Base-by-base conservation (phyloP, 2,329 filamentous ascomycete species). In the Penicillium sp. region DNA sequence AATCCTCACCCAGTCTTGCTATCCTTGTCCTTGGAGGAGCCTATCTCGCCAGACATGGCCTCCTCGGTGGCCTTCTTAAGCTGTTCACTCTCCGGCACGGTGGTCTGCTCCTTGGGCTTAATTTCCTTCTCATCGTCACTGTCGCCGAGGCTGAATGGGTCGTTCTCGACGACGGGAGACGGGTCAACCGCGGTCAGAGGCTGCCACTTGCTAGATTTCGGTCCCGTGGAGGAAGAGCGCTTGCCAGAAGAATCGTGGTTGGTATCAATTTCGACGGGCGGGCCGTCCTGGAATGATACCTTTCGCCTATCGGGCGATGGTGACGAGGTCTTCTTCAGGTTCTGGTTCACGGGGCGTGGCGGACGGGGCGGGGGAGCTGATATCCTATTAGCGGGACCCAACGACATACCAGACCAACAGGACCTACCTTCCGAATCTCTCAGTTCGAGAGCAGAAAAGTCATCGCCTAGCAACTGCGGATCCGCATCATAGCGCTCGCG, bases 61-160 rank as follows among this genome's bases (percentile, higher is more conserved):
- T 76, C 75, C 6, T 68, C 66, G 4, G 85, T 82, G 1, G 81
- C 83, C 67, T 84, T 80, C 75, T 84, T 86, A 62, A 84, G 68
- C 62, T 78, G 79, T 63, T 83, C 85, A 25, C 78, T 74, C 63
- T 73, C 74, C 37, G 79, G 78, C 45, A 52, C 42, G 7, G 78
- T 69, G 47, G 76, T 75, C 42, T 75, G 63, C 49, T 84, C 82
- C 66, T 84, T 84, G 42, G 80, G 78, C 72, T 90, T 93, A 13
- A 76, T 71, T 46, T 91, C 88, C 60, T 87, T 87, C 71, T 98
- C 93, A 59, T 95, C 91, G 59, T 97, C 92, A 64, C 89, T 95
- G 61, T 97, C 92, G 4, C 93, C 93, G 12, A 98, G 79, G 64
- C 90, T 96, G 73, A 98, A 98, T 0, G 93, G 93, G 65, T 98